Percentiles rank a stretch among this genome's conserved stretches.
These are phyloP conservation scores for Clavulina sp. DNA, from an alignment of 768 basidiomycete genomes.

Conservation along the genomic window DNA sequence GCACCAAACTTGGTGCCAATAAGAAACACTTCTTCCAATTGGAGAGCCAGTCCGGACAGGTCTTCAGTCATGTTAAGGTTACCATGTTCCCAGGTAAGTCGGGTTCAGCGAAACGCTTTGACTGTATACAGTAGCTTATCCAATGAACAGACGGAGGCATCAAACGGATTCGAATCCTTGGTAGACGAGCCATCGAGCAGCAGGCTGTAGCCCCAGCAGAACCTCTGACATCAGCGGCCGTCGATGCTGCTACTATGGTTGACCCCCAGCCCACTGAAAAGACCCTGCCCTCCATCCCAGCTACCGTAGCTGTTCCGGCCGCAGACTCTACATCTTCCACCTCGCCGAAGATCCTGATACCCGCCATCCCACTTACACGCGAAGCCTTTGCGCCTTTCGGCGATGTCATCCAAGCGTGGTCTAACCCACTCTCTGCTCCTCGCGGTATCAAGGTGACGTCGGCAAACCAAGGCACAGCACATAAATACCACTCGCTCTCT, in stretches of 20 bases:
- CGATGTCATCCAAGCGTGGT: slow-evolving; percentile 77
- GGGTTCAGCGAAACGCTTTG: neutral
- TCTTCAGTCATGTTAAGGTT: slow-evolving; percentile 70
- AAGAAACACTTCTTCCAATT: slow-evolving; percentile 79
- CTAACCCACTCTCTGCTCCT: slow-evolving; percentile 44
- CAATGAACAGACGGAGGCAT: neutral
- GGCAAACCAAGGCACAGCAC: slow-evolving; percentile 81
- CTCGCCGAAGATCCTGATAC: slow-evolving; percentile 14
- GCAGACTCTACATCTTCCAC: slow-evolving; percentile 6
- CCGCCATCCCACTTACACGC: slow-evolving; percentile 44
- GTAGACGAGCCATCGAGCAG: slow-evolving; percentile 28
- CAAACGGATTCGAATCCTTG: slow-evolving; percentile 58
- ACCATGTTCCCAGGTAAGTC: slow-evolving; percentile 59
- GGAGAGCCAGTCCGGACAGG: slow-evolving; percentile 36
- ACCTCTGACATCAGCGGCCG: neutral
- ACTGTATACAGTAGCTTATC: neutral
- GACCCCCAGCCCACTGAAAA: neutral
- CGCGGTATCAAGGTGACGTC: slow-evolving; percentile 52
- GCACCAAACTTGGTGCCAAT: slow-evolving; percentile 74
- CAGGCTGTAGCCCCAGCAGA: neutral
- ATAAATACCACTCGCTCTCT: slow-evolving; percentile 84
- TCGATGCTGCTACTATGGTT: neutral
- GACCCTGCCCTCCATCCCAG: neutral
- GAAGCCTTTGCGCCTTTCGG: slow-evolving; percentile 84
- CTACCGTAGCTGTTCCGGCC: neutral